Conservation (phyloP, 225 moss, liverwort and hornwort genomes). For the Straminergon stramineum region DNA sequence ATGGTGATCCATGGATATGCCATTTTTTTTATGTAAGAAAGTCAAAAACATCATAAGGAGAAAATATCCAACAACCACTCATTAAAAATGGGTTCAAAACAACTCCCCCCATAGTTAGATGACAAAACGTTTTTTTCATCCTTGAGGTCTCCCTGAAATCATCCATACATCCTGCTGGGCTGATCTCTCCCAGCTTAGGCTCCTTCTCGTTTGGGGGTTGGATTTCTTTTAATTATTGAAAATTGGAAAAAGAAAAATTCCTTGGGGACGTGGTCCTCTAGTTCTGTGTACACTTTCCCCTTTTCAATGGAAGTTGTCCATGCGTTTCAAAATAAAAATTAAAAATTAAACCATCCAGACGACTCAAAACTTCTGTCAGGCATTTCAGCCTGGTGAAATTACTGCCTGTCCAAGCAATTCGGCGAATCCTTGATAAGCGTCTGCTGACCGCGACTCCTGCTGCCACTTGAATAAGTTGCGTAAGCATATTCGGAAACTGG, state of each 20-base stretch:
- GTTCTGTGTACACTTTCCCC: too few species aligned
- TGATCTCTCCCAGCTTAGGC: too few species aligned
- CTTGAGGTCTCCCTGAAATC: neutral
- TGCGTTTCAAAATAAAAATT: too few species aligned
- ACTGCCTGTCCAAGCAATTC: neutral
- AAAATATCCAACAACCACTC: neutral
- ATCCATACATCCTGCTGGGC: too few species aligned
- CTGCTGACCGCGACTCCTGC: neutral
- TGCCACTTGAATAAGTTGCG: too few species aligned
- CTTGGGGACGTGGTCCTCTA: too few species aligned
- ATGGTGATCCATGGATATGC: rapidly evolving
- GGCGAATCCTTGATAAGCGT: neutral
- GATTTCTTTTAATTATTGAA: too few species aligned
- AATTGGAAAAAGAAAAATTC: too few species aligned
- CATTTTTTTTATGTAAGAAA: neutral
- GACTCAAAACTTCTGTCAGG: too few species aligned
- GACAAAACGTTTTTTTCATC: neutral
- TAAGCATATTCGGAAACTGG: neutral
- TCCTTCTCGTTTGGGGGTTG: too few species aligned
- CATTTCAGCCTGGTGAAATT: neutral
- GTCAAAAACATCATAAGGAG: neutral
- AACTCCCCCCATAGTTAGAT: neutral
- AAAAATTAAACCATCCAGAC: too few species aligned
- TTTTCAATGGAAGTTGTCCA: too few species aligned
- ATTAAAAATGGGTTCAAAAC: neutral